Evolutionary conservation across 2,329 filamentous ascomycete species (phyloP).

Genomic region (Ceratocystis cubensis): DNA sequence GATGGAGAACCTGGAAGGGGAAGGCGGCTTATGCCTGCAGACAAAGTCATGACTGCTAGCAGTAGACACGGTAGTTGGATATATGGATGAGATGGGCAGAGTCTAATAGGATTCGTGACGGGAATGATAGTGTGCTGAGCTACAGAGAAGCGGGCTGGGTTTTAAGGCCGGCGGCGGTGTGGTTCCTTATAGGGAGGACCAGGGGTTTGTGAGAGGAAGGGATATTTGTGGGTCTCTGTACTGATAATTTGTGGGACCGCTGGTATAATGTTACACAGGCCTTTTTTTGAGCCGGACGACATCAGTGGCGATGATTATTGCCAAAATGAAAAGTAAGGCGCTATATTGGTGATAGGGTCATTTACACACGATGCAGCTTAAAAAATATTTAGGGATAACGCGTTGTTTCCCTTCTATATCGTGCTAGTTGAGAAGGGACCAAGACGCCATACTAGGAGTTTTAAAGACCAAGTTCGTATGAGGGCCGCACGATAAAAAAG

Average conservation of each 20-base stretch:
- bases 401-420: too few relatives aligned
- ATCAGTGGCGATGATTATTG: neutral
- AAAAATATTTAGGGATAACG: too few relatives aligned
- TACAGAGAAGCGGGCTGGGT: neutral
- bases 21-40: slow-evolving; percentile 30
- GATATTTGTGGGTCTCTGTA: neutral
- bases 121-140: neutral
- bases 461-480: too few relatives aligned
- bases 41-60: neutral
- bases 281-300: neutral
- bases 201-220: neutral
- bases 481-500: too few relatives aligned
- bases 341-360: too few relatives aligned
- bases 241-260: neutral
- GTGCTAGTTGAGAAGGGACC: too few relatives aligned
- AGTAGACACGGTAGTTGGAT: neutral
- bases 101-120: neutral
- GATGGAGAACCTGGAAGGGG: slow-evolving; percentile 46
- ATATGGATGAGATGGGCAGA: neutral
- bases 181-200: neutral
- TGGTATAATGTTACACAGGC: neutral
- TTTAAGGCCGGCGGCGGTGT: neutral
- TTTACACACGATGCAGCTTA: too few relatives aligned
- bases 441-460: too few relatives aligned
- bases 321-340: too few relatives aligned